Conservation (phyloP, 345 rosid genomes). For the Eucalyptus polybractea region DNA sequence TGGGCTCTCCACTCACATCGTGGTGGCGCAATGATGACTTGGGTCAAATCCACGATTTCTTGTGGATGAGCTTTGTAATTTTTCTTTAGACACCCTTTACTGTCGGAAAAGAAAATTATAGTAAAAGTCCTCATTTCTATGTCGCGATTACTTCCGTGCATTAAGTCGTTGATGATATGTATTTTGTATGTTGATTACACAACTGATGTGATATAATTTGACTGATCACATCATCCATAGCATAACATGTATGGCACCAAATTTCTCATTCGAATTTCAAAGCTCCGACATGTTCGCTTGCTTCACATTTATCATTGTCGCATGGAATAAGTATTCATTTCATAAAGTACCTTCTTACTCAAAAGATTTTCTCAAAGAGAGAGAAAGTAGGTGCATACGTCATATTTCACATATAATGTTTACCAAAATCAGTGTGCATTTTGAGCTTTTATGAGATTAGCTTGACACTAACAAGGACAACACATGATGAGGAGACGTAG, state of each 20-base stretch:
- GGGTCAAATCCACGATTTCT: neutral
- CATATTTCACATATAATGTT: neutral
- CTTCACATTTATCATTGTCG: neutral
- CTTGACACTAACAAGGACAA: neutral
- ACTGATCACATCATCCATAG: neutral
- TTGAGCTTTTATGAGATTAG: neutral
- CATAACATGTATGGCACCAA: neutral
- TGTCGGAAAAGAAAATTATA: neutral
- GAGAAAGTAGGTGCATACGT: neutral
- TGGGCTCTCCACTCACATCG: neutral
- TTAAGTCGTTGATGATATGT: neutral
- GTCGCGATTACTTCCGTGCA: neutral
- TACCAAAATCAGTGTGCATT: neutral
- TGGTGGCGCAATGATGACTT: neutral
- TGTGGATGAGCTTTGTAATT: neutral
- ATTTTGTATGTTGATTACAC: neutral
- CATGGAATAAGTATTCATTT: neutral
- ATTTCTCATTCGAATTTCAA: neutral
- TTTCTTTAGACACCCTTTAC: neutral
- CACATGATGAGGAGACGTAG: neutral
- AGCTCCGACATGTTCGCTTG: rapidly evolving
- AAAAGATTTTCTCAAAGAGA: neutral
- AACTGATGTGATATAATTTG: neutral
- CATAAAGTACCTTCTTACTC: neutral
- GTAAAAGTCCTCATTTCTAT: neutral